Evolutionary conservation across 306 rosid genomes (phyloP), one percentile per base, ranked within the genome.

Genomic region (Benincasa hispida): DNA sequence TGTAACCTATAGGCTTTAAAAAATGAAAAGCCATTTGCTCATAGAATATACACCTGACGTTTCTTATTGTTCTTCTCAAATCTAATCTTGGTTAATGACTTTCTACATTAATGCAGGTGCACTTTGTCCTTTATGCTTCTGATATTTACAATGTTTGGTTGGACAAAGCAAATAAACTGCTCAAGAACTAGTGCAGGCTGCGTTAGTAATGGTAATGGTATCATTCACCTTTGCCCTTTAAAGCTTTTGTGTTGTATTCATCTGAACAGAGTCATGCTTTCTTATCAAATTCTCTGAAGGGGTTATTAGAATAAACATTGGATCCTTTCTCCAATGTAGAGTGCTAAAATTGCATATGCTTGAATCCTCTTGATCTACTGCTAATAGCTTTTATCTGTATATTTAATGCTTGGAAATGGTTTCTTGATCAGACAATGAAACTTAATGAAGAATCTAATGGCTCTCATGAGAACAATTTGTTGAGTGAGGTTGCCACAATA

Each of bases 81-180:
- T 39, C 28, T 39, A 67, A 21, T 39, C 8, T 39, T 67, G 53
- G 39, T 18, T 17, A 68, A 11, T 69, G 55, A 45, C 15, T 15
- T 15, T 1, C 1, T 53, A 53, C 48, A 59, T 74, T 78, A 69
- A 79, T 80, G 83, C 94, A 92, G 98, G 89, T 90, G 32, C 98
- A 92, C 84, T 90, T 90, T 78, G 92, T 92, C 65, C 83, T 86
- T 65, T 92, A 85, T 63, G 15, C 58, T 1, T 82, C 90, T 12
- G 94, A 92, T 56, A 79, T 85, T 51, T 87, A 86, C 86, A 42
- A 74, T 77, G 81, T 70, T 65, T 92, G 96, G 96, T 51, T 89
- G 84, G 84, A 83, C 47, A 89, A 83, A 81, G 91, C 85, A 5
- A 85, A 80, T 55, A 87, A 88, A 79, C 80, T 89, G 86, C 83